Evolutionary conservation across 202 grass and related monocot genomes (phyloP), one percentile per base, ranked within the genome.

Genomic region (Sporobolus alterniflorus): DNA sequence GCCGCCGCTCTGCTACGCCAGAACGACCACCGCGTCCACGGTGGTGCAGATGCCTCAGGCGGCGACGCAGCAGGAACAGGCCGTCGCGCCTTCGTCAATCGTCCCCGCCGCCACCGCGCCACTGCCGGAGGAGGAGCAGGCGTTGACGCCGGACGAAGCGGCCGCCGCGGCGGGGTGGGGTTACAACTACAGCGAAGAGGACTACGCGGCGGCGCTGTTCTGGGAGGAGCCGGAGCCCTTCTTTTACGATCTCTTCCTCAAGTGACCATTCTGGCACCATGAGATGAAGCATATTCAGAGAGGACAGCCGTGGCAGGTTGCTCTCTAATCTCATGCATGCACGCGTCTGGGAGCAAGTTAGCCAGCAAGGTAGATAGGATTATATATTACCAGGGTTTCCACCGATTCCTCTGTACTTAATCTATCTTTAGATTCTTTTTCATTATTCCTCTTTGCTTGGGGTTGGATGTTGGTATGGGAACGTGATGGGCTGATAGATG

Each of bases 181-280:
- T n/a, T 80, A 81, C 76, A 21, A 43, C 28, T 54, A 17, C 50
- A 60, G 31, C 78, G 86, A 91, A 63, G 92, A 91, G 9, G 92
- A 94, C 75, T 94, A 85, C 40, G 54, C 74, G 52, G 87, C 80
- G 30, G 82, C 90, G n/a, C 86, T 90, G 32, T 80, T 94, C 36
- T 94, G 92, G 92, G 91, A 89, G 29, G 95, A 95, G 56, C 86
- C 85, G 34, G 92, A 98, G 34, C 84, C 92, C 31, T 85, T 92
- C 67, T 85, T 88, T 31, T 93, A 91, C 61, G 92, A 98, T 82
- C 62, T 95, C 36, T 98, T 86, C 67, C 34, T 67, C 30, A 90
- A 90, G 73, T 90, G 83, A 24, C n/a, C n/a, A n/a, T n/a, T n/a
- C n/a, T n/a, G n/a, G n/a, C 34, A 75, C 4, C 54, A 43, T 48